Evolutionary conservation across 2,329 filamentous ascomycete species (phyloP).

Genomic region (Chaetomium globosum): DNA sequence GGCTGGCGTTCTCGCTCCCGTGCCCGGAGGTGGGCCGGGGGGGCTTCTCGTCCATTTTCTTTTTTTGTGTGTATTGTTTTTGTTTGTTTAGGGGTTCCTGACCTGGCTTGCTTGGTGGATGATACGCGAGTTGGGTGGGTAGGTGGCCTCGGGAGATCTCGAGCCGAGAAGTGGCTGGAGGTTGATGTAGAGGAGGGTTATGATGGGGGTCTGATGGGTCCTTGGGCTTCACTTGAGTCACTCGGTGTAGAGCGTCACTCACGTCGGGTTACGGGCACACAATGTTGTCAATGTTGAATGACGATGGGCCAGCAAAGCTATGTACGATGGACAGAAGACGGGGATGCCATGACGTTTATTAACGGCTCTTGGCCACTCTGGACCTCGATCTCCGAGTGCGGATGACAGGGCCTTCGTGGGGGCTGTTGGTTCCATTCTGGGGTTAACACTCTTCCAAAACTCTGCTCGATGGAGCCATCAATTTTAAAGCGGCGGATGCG

Average conservation of each 20-base stretch:
- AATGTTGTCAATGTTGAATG: slow-evolving; percentile 2
- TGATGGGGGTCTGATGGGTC: neutral
- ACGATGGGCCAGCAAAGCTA: neutral
- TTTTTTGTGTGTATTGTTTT: neutral
- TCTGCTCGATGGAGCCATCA: slow-evolving; percentile 10
- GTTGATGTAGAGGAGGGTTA: neutral
- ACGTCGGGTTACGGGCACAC: neutral
- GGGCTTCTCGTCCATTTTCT: slow-evolving; percentile 8
- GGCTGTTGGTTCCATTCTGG: neutral
- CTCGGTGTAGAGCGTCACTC: slow-evolving; percentile 1
- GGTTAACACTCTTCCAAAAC: slow-evolving; percentile 8
- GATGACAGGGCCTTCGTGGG: slow-evolving; percentile 4
- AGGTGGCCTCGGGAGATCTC: slow-evolving; percentile 6
- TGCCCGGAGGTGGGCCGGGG: neutral
- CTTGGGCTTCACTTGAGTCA: neutral
- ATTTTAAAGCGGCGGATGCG: slow-evolving; percentile 13
- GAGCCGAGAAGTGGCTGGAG: neutral
- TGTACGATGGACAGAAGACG: neutral
- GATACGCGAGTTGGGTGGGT: too few species aligned
- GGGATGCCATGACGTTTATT: slow-evolving; percentile 23
- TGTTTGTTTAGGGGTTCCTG: neutral
- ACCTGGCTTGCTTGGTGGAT: neutral
- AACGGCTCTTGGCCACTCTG: slow-evolving; percentile 1
- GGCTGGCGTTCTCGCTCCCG: neutral
- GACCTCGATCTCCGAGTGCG: slow-evolving; percentile 20